A percentile compares a stretch with the other conserved stretches of the same genome.
Conservation (phyloP, 2,329 filamentous ascomycete genomes). For the Ophiostoma himal-ulmi region DNA sequence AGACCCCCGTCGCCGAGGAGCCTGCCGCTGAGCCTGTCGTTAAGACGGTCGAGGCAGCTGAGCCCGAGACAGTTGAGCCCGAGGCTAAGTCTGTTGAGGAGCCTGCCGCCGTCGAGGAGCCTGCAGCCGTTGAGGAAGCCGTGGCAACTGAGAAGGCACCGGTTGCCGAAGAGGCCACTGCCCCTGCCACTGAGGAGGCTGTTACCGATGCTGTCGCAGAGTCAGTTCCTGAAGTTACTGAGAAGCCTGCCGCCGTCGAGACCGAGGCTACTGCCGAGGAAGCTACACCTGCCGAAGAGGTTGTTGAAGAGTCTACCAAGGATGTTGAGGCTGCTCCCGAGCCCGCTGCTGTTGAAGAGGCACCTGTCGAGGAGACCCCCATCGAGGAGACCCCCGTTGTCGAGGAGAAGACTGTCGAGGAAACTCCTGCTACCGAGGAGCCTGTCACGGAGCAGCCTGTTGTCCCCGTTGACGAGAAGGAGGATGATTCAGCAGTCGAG, state of each 20-base stretch:
- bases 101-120: not conserved
- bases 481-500: slow-evolving; percentile 10
- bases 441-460: not conserved
- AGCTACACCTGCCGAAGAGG: not conserved
- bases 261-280: not conserved
- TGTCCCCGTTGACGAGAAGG: not conserved
- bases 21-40: not conserved
- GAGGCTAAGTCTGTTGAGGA: not conserved
- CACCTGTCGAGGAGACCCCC: not conserved
- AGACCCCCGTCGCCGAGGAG: not conserved
- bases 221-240: not conserved
- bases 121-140: not conserved
- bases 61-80: not conserved
- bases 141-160: not conserved
- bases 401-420: slow-evolving; percentile 4
- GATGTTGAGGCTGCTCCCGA: not conserved
- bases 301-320: not conserved
- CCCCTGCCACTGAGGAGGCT: slow-evolving; percentile 5
- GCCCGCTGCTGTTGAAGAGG: not conserved
- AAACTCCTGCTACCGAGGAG: slow-evolving; percentile 18
- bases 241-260: not conserved
- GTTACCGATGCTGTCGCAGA: slow-evolving; percentile 4
- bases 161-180: no score
- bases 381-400: not conserved
- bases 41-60: not conserved